Conservation (phyloP, 1,139 yeast genomes). For the Yamadazyma atmosphaerica region DNA sequence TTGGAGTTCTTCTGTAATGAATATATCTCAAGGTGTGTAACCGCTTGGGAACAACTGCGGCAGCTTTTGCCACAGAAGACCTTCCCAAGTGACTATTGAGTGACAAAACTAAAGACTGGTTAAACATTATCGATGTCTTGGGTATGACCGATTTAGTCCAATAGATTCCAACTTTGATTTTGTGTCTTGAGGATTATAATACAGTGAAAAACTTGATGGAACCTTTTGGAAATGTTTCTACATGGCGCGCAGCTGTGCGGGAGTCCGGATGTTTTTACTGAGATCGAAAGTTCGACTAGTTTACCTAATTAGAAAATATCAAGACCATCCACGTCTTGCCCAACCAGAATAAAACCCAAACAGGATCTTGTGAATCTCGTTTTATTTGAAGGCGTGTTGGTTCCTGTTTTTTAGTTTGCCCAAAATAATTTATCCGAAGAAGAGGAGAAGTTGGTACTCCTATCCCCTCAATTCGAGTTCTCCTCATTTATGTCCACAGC, state of each 20-base stretch:
- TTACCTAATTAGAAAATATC: too few species aligned
- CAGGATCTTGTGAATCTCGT: neutral
- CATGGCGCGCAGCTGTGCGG: neutral
- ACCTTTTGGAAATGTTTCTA: neutral
- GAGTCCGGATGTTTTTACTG: conserved; percentile 1
- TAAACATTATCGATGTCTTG: neutral
- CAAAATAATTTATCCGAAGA: conserved; percentile 2
- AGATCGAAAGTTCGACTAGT: too few species aligned
- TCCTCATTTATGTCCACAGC: neutral
- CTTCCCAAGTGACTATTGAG: neutral
- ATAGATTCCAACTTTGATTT: neutral
- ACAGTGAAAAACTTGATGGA: conserved; percentile 1
- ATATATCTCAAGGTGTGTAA: neutral
- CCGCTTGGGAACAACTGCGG: neutral
- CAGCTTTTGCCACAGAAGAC: neutral
- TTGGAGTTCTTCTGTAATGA: neutral
- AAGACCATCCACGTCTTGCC: too few species aligned
- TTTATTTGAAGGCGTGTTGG: too few species aligned
- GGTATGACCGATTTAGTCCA: neutral
- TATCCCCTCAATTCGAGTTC: conserved; percentile 3
- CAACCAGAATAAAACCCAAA: neutral
- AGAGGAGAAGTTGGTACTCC: neutral
- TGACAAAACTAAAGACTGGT: conserved; percentile 1
- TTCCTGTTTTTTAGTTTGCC: neutral
- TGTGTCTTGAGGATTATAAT: neutral